These are phyloP conservation scores for Bacidia rubella DNA, from an alignment of 495 filamentous ascomycete species.

Conservation along the genomic window DNA sequence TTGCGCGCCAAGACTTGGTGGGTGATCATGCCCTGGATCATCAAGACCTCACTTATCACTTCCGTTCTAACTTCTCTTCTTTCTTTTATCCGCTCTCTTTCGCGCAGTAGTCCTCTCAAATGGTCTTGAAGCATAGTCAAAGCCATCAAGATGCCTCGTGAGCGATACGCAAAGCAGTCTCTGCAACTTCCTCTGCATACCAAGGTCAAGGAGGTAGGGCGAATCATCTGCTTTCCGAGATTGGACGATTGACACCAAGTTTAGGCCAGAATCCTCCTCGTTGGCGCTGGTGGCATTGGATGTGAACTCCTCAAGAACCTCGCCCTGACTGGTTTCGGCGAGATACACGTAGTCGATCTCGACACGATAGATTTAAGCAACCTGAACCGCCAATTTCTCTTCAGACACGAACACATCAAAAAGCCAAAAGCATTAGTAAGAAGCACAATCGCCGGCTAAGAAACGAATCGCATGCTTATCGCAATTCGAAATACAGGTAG, in stretches of 20 bases:
- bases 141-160: slow-evolving; percentile 40
- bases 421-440: slow-evolving; percentile 88
- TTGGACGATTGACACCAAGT: slow-evolving; percentile 9
- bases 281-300: slow-evolving; percentile 93
- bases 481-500: slow-evolving; percentile 45
- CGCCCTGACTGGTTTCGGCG: slow-evolving; percentile 82
- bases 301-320: slow-evolving; percentile 98
- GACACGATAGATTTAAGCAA: slow-evolving; percentile 98
- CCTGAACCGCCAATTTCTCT: slow-evolving; percentile 95
- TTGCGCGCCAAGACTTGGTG: background rate
- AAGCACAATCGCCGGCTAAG: slow-evolving; percentile 1
- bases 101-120: too few species aligned
- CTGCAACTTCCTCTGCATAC: slow-evolving; percentile 42
- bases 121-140: too few species aligned
- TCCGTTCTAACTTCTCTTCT: slow-evolving; percentile 8
- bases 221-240: background rate
- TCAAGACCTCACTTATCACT: slow-evolving; percentile 1
- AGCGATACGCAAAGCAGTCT: slow-evolving; percentile 45
- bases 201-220: slow-evolving; percentile 50
- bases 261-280: slow-evolving; percentile 84
- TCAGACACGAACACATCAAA: slow-evolving; percentile 94
- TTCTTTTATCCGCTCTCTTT: slow-evolving; percentile 18
- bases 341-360: slow-evolving; percentile 91
- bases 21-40: background rate
- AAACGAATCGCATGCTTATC: slow-evolving; percentile 3